Conservation (phyloP, 352 stramenopile species). For the Pythium aquatile region DNA sequence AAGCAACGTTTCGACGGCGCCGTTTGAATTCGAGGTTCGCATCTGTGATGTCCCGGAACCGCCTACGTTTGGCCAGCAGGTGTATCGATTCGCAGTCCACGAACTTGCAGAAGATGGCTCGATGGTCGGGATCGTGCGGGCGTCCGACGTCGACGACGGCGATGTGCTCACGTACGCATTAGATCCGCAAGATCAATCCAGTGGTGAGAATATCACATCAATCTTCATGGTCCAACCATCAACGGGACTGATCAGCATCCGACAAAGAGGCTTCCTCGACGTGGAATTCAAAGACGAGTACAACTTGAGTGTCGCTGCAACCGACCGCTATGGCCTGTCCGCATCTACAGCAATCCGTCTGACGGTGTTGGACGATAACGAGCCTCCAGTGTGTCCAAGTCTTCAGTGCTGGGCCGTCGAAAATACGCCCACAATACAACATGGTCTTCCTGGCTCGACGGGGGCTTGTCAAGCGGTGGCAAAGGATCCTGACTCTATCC, state of each 20-base stretch:
- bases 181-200: background rate
- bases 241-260: slow-evolving; percentile 13
- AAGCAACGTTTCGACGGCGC: slow-evolving; percentile 6
- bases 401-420: slow-evolving; percentile 63
- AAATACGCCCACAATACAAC: slow-evolving; percentile 37
- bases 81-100: slow-evolving; percentile 39
- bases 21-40: slow-evolving; percentile 26
- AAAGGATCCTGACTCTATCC: slow-evolving; percentile 38
- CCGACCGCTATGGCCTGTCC: slow-evolving; percentile 26
- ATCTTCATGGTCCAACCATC: slow-evolving; percentile 22
- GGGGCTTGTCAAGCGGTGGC: slow-evolving; percentile 37
- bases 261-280: slow-evolving; percentile 13
- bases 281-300: slow-evolving; percentile 16
- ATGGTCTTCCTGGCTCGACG: slow-evolving; percentile 34
- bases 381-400: slow-evolving; percentile 38
- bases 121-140: slow-evolving; percentile 40
- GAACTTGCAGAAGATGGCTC: slow-evolving; percentile 35
- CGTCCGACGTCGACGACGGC: slow-evolving; percentile 37
- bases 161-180: slow-evolving; percentile 35
- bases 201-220: slow-evolving; percentile 11
- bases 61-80: slow-evolving; percentile 25
- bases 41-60: slow-evolving; percentile 28
- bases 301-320: slow-evolving; percentile 21
- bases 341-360: slow-evolving; percentile 25
- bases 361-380: slow-evolving; percentile 46